These are phyloP conservation scores for Physaria fendleri DNA, from an alignment of 345 rosid species.

Conservation along the genomic window DNA sequence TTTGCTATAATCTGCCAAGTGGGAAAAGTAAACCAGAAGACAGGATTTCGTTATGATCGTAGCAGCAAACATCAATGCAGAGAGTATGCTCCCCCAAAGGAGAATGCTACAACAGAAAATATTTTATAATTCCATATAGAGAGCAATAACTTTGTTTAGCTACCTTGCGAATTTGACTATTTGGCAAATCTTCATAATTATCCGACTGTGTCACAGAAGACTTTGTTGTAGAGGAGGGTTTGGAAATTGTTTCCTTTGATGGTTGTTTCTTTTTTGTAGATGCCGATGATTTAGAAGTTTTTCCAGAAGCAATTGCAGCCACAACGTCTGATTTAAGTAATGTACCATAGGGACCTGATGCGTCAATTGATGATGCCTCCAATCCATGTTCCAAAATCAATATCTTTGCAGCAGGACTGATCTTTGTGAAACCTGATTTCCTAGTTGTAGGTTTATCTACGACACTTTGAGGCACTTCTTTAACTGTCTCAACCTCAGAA, in stretches of 20 bases:
- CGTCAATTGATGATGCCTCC: conserved; percentile 68
- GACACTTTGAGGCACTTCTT: conserved; percentile 37
- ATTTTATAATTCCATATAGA: not conserved
- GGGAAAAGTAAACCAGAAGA: conserved; percentile 14
- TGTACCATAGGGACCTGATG: conserved; percentile 80
- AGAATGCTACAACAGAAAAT: not conserved
- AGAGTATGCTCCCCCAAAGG: conserved; percentile 6
- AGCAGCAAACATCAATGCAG: conserved; percentile 10
- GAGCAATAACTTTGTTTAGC: conserved; percentile 2
- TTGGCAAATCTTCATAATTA: conserved; percentile 77
- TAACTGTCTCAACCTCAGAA: conserved; percentile 38
- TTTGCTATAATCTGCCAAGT: conserved; percentile 72
- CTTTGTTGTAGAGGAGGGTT: conserved; percentile 38
- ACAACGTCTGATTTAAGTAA: conserved; percentile 81
- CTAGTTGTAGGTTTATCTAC: conserved; percentile 34
- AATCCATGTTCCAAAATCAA: conserved; percentile 71
- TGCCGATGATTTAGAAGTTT: conserved; percentile 37
- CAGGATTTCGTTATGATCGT: conserved; percentile 9
- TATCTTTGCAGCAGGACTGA: conserved; percentile 85
- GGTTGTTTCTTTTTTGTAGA: conserved; percentile 40
- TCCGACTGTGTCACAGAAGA: conserved; percentile 40
- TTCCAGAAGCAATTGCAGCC: conserved; percentile 77
- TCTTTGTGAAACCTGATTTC: conserved; percentile 53
- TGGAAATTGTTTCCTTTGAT: conserved; percentile 31
- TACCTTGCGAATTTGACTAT: conserved; percentile 98